Evolutionary conservation across 352 stramenopile species (phyloP).

Genomic region (Phytophthora colocasiae): DNA sequence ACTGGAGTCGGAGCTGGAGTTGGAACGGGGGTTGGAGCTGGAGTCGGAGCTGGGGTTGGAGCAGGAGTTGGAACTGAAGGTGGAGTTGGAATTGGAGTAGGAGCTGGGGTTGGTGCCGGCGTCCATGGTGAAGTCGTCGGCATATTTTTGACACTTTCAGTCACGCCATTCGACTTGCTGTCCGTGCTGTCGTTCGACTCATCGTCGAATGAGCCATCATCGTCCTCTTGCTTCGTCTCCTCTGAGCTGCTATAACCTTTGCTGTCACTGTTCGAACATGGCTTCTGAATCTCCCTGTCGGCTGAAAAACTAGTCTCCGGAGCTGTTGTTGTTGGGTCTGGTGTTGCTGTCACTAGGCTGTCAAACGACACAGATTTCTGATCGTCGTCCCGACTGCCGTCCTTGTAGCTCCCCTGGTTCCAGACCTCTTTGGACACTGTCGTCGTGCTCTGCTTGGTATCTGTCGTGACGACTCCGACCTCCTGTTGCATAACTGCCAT

Average conservation of each 20-base stretch:
- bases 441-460: slow-evolving; percentile 20
- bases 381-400: slow-evolving; percentile 3
- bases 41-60: not conserved
- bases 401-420: slow-evolving; percentile 17
- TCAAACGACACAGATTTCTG: slow-evolving; percentile 33
- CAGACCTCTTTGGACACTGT: slow-evolving; percentile 16
- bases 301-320: slow-evolving; percentile 3
- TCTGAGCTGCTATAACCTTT: slow-evolving; percentile 1
- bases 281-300: slow-evolving; percentile 3
- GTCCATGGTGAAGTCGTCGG: not conserved
- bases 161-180: slow-evolving; percentile 9
- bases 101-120: not conserved
- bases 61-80: slow-evolving; percentile 10
- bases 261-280: not conserved
- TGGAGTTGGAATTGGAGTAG: slow-evolving; percentile 1
- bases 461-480: slow-evolving; percentile 26
- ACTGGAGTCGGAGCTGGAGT: slow-evolving; percentile 16
- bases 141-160: slow-evolving; percentile 8
- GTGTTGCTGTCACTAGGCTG: slow-evolving; percentile 18
- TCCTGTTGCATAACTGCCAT: not conserved
- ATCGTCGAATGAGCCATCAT: slow-evolving; percentile 12
- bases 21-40: not conserved
- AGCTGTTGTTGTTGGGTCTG: not conserved
- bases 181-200: slow-evolving; percentile 8
- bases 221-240: slow-evolving; percentile 7